Evolutionary conservation across 2,329 filamentous ascomycete genomes (phyloP).

Genomic region (Orbilia ellipsospora): DNA sequence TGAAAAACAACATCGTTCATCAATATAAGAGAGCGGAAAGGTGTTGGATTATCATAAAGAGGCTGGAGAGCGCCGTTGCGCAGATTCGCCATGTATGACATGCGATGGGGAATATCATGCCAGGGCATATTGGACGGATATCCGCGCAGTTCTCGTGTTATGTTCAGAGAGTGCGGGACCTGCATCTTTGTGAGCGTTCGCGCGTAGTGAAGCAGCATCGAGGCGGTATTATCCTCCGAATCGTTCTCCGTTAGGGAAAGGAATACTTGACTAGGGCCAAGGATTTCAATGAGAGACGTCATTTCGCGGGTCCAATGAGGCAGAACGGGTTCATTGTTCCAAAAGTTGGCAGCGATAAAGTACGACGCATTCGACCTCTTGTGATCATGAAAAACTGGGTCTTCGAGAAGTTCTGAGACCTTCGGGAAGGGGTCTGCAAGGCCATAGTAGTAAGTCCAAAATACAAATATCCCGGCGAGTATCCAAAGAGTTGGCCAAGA

Average conservation of each 20-base stretch:
- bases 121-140: slow-evolving; percentile 48
- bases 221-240: slow-evolving; percentile 49
- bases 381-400: slow-evolving; percentile 24
- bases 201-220: slow-evolving; percentile 37
- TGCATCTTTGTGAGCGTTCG: slow-evolving; percentile 38
- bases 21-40: slow-evolving; percentile 30
- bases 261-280: slow-evolving; percentile 42
- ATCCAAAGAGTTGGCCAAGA: slow-evolving; percentile 17
- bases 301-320: slow-evolving; percentile 37
- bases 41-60: slow-evolving; percentile 31
- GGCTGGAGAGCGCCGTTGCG: slow-evolving; percentile 47
- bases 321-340: slow-evolving; percentile 48
- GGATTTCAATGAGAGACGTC: slow-evolving; percentile 26
- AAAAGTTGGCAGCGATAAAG: slow-evolving; percentile 50
- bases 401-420: slow-evolving; percentile 13
- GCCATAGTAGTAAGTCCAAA: slow-evolving; percentile 31
- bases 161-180: slow-evolving; percentile 33
- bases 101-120: slow-evolving; percentile 38
- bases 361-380: slow-evolving; percentile 36
- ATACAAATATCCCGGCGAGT: slow-evolving; percentile 20
- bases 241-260: slow-evolving; percentile 53
- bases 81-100: slow-evolving; percentile 49
- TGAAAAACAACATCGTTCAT: slow-evolving; percentile 51
- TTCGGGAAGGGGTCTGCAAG: slow-evolving; percentile 31
- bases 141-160: slow-evolving; percentile 39